Evolutionary conservation across 768 basidiomycete genomes (phyloP).

Genomic region (Tricholoma furcatifolium): DNA sequence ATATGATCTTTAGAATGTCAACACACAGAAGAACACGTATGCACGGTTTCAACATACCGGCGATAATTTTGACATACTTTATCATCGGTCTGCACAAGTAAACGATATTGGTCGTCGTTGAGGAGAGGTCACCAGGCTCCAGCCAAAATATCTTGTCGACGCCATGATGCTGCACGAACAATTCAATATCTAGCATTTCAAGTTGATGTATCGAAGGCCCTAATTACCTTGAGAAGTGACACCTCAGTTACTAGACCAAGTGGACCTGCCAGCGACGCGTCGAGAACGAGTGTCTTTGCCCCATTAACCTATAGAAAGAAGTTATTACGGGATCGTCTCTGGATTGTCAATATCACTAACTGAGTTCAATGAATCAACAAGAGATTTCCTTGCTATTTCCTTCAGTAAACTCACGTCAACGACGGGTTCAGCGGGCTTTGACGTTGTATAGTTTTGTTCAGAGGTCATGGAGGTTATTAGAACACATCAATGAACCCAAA

Average conservation of each 20-base stretch:
- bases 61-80: constrained; percentile 83
- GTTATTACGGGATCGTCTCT: not conserved
- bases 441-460: constrained; percentile 11
- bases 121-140: constrained; percentile 81
- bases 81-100: constrained; percentile 91
- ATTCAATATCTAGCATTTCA: not conserved
- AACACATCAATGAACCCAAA: not conserved
- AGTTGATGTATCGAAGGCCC: not conserved
- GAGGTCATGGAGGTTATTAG: constrained; percentile 13
- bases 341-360: constrained; percentile 34
- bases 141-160: constrained; percentile 99
- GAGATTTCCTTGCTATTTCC: constrained; percentile 76
- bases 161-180: constrained; percentile 80
- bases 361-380: constrained; percentile 85
- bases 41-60: constrained; percentile 57
- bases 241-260: constrained; percentile 96
- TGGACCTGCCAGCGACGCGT: constrained; percentile 84
- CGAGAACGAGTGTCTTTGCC: constrained; percentile 95
- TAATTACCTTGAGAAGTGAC: constrained; percentile 77
- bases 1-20: constrained; percentile 75
- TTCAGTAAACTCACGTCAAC: constrained; percentile 67
- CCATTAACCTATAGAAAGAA: constrained; percentile 68
- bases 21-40: constrained; percentile 16
- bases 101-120: constrained; percentile 84
- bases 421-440: constrained; percentile 31